Percentiles rank a stretch among this genome's conserved stretches.
These are phyloP conservation scores for Acacia concinna DNA, from an alignment of 331 rosid species.

Conservation along the genomic window DNA sequence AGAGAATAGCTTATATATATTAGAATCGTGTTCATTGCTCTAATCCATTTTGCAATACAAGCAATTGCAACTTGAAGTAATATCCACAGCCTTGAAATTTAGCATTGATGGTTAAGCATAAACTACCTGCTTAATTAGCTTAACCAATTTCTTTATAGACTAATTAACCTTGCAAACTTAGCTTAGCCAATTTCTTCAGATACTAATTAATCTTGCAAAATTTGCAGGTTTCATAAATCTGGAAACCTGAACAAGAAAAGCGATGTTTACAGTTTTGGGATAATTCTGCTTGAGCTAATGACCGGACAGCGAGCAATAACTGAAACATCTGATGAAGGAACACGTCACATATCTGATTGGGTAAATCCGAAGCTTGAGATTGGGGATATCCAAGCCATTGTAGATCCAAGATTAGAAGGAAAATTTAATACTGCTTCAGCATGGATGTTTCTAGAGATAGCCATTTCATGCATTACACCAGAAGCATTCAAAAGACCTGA, in stretches of 20 bases:
- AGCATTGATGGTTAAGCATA: background rate
- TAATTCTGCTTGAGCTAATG: background rate
- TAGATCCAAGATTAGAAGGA: constrained; percentile 18
- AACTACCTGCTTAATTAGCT: background rate
- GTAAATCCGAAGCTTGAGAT: constrained; percentile 6
- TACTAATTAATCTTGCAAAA: background rate
- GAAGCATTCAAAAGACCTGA: constrained; percentile 11
- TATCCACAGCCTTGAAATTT: too few relatives aligned
- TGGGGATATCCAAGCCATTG: constrained; percentile 3
- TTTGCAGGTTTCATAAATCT: background rate
- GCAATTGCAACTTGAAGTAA: too few relatives aligned
- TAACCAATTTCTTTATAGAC: background rate
- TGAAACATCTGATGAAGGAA: background rate
- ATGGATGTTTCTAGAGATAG: constrained; percentile 22
- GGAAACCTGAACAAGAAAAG: background rate
- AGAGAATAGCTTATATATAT: too few relatives aligned
- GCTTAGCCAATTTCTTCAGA: background rate
- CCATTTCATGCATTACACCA: constrained; percentile 18
- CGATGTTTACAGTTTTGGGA: background rate
- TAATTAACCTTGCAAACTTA: background rate
- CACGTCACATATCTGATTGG: constrained; percentile 9
- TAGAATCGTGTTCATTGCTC: too few relatives aligned
- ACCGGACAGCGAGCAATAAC: constrained; percentile 9
- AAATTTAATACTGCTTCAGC: background rate
- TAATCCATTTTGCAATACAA: background rate